A percentile compares a stretch with the other conserved stretches of the same genome.
Evolutionary conservation across 129 eudicot genomes (phyloP).

Genomic region (Ambrosia trifida): DNA sequence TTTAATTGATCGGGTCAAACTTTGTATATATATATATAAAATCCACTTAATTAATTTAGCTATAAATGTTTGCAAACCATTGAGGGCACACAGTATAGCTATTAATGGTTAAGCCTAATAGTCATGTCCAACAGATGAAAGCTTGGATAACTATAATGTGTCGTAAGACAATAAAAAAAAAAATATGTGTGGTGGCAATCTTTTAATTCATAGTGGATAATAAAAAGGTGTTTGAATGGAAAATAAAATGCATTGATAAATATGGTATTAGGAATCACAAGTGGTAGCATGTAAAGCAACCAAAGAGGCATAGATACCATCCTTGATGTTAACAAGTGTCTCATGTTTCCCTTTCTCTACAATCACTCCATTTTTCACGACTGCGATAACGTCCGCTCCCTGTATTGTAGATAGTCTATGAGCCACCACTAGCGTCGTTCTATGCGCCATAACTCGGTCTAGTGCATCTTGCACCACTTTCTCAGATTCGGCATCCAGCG

Average conservation of each 20-base stretch:
- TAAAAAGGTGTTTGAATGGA: not conserved
- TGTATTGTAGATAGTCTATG: constrained; percentile 11
- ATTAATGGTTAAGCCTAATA: no score
- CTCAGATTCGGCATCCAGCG: constrained; percentile 2
- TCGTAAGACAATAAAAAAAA: no score
- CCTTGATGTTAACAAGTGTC: constrained; percentile 4
- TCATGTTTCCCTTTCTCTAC: constrained; percentile 17
- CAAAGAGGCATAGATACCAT: constrained; percentile 13
- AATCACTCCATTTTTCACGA: not conserved
- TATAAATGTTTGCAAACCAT: no score
- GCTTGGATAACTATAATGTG: no score
- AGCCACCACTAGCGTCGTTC: constrained; percentile 11
- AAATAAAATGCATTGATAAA: not conserved
- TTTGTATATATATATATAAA: no score
- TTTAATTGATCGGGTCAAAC: no score
- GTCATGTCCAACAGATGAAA: no score
- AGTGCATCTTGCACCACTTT: constrained; percentile 19
- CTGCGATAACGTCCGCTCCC: not conserved
- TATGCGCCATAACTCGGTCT: constrained; percentile 1
- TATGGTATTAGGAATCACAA: not conserved
- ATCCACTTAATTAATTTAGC: no score
- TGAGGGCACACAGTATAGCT: no score
- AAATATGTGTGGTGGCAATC: no score
- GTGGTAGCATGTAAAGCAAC: not conserved
- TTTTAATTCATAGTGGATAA: no score